phyloP scores from a whole-genome alignment of 2,329 filamentous ascomycete species.

The Paecilomyces sp. region DNA sequence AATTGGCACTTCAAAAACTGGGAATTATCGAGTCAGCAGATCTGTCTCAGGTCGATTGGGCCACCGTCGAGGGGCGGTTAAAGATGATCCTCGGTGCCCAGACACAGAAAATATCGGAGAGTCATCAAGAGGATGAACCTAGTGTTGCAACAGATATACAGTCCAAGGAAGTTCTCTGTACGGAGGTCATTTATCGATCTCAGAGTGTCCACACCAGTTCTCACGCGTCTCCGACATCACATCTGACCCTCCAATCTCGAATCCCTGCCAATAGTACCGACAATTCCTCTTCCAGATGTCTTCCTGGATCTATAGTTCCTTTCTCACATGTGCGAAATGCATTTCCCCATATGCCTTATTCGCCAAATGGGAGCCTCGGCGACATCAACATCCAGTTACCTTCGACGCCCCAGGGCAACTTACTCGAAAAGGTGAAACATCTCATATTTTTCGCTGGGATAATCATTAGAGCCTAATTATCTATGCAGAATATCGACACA shows the following conservation, averaged over 20 bases:
- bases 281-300: conserved; percentile 3
- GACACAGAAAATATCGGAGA: background rate
- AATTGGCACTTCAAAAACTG: conserved; percentile 11
- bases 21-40: conserved; percentile 10
- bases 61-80: conserved; percentile 12
- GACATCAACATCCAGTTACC: conserved; percentile 24
- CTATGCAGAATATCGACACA: background rate
- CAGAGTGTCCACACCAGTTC: conserved; percentile 8
- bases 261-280: background rate
- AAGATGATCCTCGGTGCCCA: background rate
- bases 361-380: conserved; percentile 13
- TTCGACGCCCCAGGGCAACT: conserved; percentile 11
- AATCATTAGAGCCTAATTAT: background rate
- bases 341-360: conserved; percentile 6
- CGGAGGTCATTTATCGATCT: conserved; percentile 12
- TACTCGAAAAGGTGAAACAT: conserved; percentile 1
- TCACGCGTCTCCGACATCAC: conserved; percentile 2
- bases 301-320: conserved; percentile 18
- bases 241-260: background rate
- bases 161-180: conserved; percentile 6
- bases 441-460: background rate
- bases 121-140: background rate
- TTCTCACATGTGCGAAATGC: conserved; percentile 23
- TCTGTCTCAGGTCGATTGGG: conserved; percentile 12
- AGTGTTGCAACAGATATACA: background rate